These are phyloP conservation scores for barley (Hordeum vulgare) DNA, from an alignment of 176 grass and related monocot species.

Conservation along the genomic window MorexV3_pseudomolecules_assembly NC_058520.1:52757770-52758269, in stretches of 20 bases:
- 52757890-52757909: slow-evolving; percentile 50
- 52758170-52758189: not conserved
- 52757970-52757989: slow-evolving; percentile 50
- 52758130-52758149: slow-evolving; percentile 25
- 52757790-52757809: not conserved
- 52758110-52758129: not conserved
- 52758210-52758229: no score
- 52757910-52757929: slow-evolving; percentile 23
- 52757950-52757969: slow-evolving; percentile 35
- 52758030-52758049: slow-evolving; percentile 37
- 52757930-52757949: slow-evolving; percentile 55
- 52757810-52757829: not conserved
- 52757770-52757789: not conserved
- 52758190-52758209: no score
- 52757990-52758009: slow-evolving; percentile 41
- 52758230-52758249: no score
- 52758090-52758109: slow-evolving; percentile 52
- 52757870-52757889: slow-evolving; percentile 55
- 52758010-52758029: slow-evolving; percentile 52
- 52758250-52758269: no score
- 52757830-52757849: not conserved
- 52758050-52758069: slow-evolving; percentile 50
- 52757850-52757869: slow-evolving; percentile 64
- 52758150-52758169: not conserved
- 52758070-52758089: slow-evolving; percentile 46